These are phyloP conservation scores for Sporothrix humicola DNA, from an alignment of 2,329 filamentous ascomycete genomes.

Conservation along the genomic window DNA sequence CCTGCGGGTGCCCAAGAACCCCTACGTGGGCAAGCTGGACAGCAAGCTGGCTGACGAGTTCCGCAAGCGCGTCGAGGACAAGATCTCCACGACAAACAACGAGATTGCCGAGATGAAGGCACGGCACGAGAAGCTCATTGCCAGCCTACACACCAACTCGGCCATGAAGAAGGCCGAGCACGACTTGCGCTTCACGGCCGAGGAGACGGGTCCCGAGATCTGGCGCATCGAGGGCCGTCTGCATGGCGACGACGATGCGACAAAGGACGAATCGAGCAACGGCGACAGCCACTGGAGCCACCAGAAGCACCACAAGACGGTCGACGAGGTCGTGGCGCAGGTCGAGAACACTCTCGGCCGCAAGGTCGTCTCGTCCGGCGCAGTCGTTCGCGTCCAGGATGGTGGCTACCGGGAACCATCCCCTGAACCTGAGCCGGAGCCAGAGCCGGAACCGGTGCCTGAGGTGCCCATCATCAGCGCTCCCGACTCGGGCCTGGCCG, in stretches of 20 bases:
- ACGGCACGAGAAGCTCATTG: conserved; percentile 76
- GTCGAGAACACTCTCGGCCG: conserved; percentile 75
- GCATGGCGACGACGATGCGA: conserved; percentile 46
- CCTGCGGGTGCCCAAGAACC: conserved; percentile 58
- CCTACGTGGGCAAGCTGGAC: conserved; percentile 71
- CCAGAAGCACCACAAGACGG: conserved; percentile 56
- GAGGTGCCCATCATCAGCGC: conserved; percentile 33
- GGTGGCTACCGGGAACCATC: conserved; percentile 73
- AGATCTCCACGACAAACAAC: conserved; percentile 72
- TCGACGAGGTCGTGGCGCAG: conserved; percentile 76
- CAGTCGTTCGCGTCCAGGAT: conserved; percentile 74
- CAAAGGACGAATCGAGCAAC: not conserved
- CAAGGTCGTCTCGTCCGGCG: conserved; percentile 67
- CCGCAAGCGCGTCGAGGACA: conserved; percentile 74
- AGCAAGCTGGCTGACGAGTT: conserved; percentile 83
- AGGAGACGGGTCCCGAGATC: conserved; percentile 64
- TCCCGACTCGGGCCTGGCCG: conserved; percentile 8
- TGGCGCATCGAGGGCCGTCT: conserved; percentile 67
- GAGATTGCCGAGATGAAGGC: conserved; percentile 87
- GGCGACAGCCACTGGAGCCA: conserved; percentile 39
- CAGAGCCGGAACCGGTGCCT: conserved; percentile 40
- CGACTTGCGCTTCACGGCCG: conserved; percentile 70
- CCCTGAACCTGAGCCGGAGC: conserved; percentile 43
- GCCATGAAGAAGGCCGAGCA: conserved; percentile 76
- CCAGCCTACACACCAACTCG: conserved; percentile 73